Percentiles rank a stretch among this genome's conserved stretches.
These are phyloP conservation scores for Glycine soja DNA, from an alignment of 306 rosid genomes.

Conservation along the genomic window DNA sequence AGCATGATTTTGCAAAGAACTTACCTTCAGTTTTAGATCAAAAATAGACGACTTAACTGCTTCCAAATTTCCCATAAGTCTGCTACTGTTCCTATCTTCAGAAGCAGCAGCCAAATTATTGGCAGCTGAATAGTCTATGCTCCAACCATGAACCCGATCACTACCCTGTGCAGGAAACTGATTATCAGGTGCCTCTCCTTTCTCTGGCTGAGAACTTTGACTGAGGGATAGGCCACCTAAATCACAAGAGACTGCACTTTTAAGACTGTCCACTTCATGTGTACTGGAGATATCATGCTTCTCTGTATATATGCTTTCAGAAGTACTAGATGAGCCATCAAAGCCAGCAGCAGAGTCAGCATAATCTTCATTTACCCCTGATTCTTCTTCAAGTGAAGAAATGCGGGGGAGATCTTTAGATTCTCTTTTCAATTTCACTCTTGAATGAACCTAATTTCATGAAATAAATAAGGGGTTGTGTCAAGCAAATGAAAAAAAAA, in stretches of 20 bases:
- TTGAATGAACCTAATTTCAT: constrained; percentile 67
- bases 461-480: constrained; percentile 42
- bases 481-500: constrained; percentile 39
- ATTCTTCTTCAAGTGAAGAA: constrained; percentile 70
- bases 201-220: constrained; percentile 76
- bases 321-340: constrained; percentile 91
- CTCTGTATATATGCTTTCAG: constrained; percentile 85
- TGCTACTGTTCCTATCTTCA: constrained; percentile 70
- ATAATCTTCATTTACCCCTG: constrained; percentile 71
- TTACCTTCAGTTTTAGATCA: constrained; percentile 76
- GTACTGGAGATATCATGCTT: constrained; percentile 76
- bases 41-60: constrained; percentile 76
- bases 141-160: constrained; percentile 84
- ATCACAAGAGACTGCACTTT: constrained; percentile 75
- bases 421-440: constrained; percentile 74
- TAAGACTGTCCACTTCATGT: constrained; percentile 82
- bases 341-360: constrained; percentile 82
- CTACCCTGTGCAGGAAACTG: constrained; percentile 60
- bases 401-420: constrained; percentile 53
- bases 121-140: constrained; percentile 68
- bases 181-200: constrained; percentile 66
- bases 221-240: constrained; percentile 65
- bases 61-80: constrained; percentile 76
- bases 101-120: constrained; percentile 65
- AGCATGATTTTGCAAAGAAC: constrained; percentile 73